Base-by-base conservation (phyloP, 192 early-diverging fungal species). In the Lobosporangium transversale region DNA sequence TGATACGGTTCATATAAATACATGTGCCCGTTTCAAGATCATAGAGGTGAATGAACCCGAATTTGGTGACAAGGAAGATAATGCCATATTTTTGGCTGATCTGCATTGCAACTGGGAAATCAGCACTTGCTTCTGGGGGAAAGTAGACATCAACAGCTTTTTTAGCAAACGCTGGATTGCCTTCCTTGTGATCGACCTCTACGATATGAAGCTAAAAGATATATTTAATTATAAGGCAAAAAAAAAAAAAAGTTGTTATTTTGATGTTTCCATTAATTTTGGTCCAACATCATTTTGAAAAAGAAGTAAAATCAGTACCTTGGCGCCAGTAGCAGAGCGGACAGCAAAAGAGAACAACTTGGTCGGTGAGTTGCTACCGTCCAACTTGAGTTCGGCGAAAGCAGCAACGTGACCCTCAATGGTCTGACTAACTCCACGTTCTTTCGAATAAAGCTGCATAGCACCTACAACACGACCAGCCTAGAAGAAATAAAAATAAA, bases 81-180 rank as follows among this genome's bases (percentile, higher is more conserved):
- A 99, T 88, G 67, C 92, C 93, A 83, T 96, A 95, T 83, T 96
- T 97, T 53, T 92, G 90, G 45, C 92, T 92, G 53, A 97, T 89
- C 81, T 98, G 96, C 95, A 98, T 96, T 6, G 95, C 87, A 3
- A 99, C 96, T 23, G 97, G 97, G 78, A 98, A 99, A 74, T 99
- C 97, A 53, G 81, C 87, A 24, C 89, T 90, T 24, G 96, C 95
- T 79, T 98, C 97, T 24, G 95, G 84, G n/a, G 97, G 97, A 88
- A 98, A 99, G 80, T 90, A 95, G 20, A 99, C 87, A 65, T 98
- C 96, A 20, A 94, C 92, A 6, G 94, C 88, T 59, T 89, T 89
- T 83, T 98, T 99, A 66, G 88, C 87, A 82, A 94, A 98, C 29
- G 83, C 78, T 33, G 96, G 94, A 58, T 94, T 93, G 57, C 94